Percentiles rank a stretch among this genome's conserved stretches.
phyloP scores from a whole-genome alignment of 371 early-diverging fungal genomes.

The Actinomucor elegans region DNA sequence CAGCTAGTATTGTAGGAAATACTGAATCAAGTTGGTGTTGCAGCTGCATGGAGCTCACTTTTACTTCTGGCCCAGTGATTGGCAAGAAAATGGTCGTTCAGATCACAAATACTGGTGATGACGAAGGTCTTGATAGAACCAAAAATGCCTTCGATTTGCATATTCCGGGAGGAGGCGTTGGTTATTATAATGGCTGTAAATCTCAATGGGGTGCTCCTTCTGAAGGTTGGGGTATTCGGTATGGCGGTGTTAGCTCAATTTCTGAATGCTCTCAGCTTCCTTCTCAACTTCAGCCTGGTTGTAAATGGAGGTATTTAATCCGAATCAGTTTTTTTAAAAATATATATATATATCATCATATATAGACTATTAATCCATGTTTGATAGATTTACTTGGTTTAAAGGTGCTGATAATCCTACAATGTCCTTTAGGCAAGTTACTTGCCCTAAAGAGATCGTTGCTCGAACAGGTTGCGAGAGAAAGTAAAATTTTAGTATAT shows the following conservation, averaged over 20 bases:
- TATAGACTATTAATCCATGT: neutral
- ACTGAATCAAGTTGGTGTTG: conserved; percentile 38
- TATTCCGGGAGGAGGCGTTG: conserved; percentile 49
- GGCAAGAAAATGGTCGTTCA: conserved; percentile 50
- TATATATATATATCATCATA: too few species aligned
- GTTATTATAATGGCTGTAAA: conserved; percentile 41
- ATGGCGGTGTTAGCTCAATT: conserved; percentile 33
- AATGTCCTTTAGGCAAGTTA: conserved; percentile 38
- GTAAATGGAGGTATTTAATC: conserved; percentile 29
- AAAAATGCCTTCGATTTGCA: conserved; percentile 41
- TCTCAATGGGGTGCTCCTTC: conserved; percentile 34
- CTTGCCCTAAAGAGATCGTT: conserved; percentile 34
- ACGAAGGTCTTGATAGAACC: conserved; percentile 11
- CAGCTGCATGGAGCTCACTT: conserved; percentile 40
- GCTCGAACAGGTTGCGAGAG: conserved; percentile 33
- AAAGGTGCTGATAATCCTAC: conserved; percentile 39
- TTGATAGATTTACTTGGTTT: conserved; percentile 55
- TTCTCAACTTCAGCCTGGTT: conserved; percentile 32
- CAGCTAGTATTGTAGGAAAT: conserved; percentile 30
- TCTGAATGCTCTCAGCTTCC: conserved; percentile 33
- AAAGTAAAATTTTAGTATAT: too few species aligned
- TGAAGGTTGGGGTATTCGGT: conserved; percentile 39
- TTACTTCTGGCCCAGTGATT: conserved; percentile 25
- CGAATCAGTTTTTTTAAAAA: too few species aligned
- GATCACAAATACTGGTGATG: conserved; percentile 45